Base-by-base conservation (phyloP, 805 yeast genomes). In the Schwanniomyces occidentalis region DNA sequence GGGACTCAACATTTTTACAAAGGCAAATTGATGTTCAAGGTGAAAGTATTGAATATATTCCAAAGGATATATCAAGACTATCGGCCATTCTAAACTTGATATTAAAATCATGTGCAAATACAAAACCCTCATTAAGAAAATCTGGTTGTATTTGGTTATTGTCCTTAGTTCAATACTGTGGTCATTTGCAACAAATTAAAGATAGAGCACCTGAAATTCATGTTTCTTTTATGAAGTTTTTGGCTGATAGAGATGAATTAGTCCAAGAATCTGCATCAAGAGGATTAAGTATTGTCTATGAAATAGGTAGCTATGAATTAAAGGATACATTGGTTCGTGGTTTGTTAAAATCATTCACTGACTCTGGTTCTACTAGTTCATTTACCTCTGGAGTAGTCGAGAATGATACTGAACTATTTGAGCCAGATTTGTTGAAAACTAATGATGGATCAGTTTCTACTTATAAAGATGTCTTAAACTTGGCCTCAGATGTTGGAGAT, bases 401-500 rank as follows among this genome's bases (percentile, higher is more conserved):
- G 8, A 78, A 70, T 10, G 96, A 88, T 0, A 89, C 97, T 0
- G 78, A 88, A 52, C 63, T 91, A 8, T 91, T 91, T 54, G 95
- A 87, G 27, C 82, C 85, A 1, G 96, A 95, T 24, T 71, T 78
- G 4, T 61, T 91, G 47, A 82, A 75, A 32, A 86, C 96, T 0
- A 83, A 82, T 30, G 93, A 85, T 42, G 89, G 91, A 1, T 85
- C 95, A 0, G 80, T 91, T 3, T 85, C 95, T 0, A 90, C 98
- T 0, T 91, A 91, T 56, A 86, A 84, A 49, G 99, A 91, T 58
- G 86, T 91, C 19, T 68, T 91, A 48, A 85, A 70, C 48, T 67
- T 91, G 32, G 97, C 99, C 0, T 79, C 93, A 1, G 99, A 91
- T 53, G 95, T 89, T 7, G 98, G 98, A 18, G 96, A 91, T 58